Conservation (phyloP, 1,284 basidiomycete species). For the Bjerkandera adusta region DNA sequence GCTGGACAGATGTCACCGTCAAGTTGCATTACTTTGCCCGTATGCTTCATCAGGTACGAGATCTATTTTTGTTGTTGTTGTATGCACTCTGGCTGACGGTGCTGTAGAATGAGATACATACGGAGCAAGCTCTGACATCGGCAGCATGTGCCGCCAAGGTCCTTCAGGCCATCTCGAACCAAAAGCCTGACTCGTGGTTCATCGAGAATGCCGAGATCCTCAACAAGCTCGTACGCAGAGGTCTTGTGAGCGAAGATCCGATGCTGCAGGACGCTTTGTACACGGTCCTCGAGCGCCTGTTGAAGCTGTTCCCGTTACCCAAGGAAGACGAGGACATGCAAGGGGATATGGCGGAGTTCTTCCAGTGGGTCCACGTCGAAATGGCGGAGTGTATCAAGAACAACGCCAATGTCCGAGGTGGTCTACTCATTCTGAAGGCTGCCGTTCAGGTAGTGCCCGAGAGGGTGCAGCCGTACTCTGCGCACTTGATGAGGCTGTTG, state of each 20-base stretch:
- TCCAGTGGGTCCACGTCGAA: constrained; percentile 72
- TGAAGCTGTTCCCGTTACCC: constrained; percentile 80
- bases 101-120: constrained; percentile 68
- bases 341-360: constrained; percentile 74
- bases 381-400: constrained; percentile 84
- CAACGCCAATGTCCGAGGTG: constrained; percentile 70
- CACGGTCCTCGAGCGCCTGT: constrained; percentile 84
- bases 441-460: constrained; percentile 85
- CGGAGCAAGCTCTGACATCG: constrained; percentile 62
- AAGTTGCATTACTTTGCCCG: constrained; percentile 89
- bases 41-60: constrained; percentile 74
- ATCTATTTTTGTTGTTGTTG: neutral
- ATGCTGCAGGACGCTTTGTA: constrained; percentile 77
- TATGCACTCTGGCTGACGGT: constrained; percentile 2
- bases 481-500: constrained; percentile 81
- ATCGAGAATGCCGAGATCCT: constrained; percentile 73
- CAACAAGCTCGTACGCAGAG: constrained; percentile 88
- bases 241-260: constrained; percentile 77
- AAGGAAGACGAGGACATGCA: constrained; percentile 77
- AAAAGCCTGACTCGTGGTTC: constrained; percentile 88
- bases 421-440: constrained; percentile 85
- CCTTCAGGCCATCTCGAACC: constrained; percentile 82
- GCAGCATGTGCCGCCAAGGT: constrained; percentile 89
- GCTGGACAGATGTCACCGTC: constrained; percentile 93
- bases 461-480: constrained; percentile 81